A percentile compares a stretch with the other conserved stretches of the same genome.
Conservation (phyloP, 106 monocot species). For the Dioscorea dumetorum region DNA sequence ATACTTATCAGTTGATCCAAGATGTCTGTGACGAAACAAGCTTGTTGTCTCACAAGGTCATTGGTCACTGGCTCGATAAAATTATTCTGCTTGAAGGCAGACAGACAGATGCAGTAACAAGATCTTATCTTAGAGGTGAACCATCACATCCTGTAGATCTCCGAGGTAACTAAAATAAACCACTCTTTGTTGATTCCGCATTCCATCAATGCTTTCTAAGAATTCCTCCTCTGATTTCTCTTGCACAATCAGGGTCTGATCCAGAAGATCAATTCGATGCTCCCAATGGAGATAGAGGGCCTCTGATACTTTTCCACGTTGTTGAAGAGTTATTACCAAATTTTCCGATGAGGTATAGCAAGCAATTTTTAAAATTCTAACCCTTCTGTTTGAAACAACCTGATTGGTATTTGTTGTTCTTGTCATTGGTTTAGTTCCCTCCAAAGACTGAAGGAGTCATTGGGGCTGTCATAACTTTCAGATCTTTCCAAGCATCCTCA, state of each 20-base stretch:
- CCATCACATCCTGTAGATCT: slow-evolving; percentile 15
- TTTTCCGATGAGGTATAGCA: slow-evolving; percentile 44
- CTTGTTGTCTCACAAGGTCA: slow-evolving; percentile 44
- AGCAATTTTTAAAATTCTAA: no score
- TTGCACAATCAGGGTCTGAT: slow-evolving; percentile 10
- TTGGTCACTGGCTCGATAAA: slow-evolving; percentile 42
- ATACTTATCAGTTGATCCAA: slow-evolving; percentile 12
- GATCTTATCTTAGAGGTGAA: slow-evolving; percentile 26
- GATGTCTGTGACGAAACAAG: slow-evolving; percentile 72
- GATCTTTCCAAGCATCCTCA: no score
- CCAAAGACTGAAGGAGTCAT: no score
- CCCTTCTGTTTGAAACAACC: no score
- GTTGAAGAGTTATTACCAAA: slow-evolving; percentile 38
- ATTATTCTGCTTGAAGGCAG: slow-evolving; percentile 27
- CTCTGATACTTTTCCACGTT: slow-evolving; percentile 32
- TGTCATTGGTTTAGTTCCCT: no score
- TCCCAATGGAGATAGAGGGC: slow-evolving; percentile 2
- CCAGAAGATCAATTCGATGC: not conserved
- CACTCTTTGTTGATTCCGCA: not conserved
- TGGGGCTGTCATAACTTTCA: no score
- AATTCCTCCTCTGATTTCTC: not conserved
- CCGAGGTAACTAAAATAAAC: slow-evolving; percentile 15
- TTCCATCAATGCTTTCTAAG: not conserved
- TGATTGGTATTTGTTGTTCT: no score
- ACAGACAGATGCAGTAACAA: slow-evolving; percentile 18